These are phyloP conservation scores for Cyberlindnera sargentensis DNA, from an alignment of 805 yeast species.

Conservation along the genomic window DNA sequence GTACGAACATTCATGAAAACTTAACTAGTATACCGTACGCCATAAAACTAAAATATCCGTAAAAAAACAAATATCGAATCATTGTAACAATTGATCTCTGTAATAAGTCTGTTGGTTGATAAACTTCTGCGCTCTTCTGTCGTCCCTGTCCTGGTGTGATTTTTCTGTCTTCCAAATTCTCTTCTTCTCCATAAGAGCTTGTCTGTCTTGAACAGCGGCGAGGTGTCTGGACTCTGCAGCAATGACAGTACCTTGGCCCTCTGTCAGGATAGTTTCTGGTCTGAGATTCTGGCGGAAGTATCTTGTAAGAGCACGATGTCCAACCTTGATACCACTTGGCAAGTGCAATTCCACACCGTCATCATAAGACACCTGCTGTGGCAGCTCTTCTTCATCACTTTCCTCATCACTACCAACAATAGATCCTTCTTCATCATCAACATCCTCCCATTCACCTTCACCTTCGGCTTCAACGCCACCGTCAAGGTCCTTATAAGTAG, in stretches of 20 bases:
- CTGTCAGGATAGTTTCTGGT: slow-evolving; percentile 51
- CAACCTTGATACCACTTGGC: slow-evolving; percentile 78
- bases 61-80: background rate
- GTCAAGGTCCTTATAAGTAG: slow-evolving; percentile 44
- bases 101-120: slow-evolving; percentile 85
- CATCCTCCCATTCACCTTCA: slow-evolving; percentile 28
- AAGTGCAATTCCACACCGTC: slow-evolving; percentile 69
- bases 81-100: slow-evolving; percentile 69
- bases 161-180: slow-evolving; percentile 65
- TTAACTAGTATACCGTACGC: too few relatives aligned
- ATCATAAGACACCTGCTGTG: slow-evolving; percentile 39
- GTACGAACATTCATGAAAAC: too few relatives aligned
- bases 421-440: slow-evolving; percentile 20
- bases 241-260: slow-evolving; percentile 80
- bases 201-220: slow-evolving; percentile 35
- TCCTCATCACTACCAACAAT: slow-evolving; percentile 27
- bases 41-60: too few relatives aligned
- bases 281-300: slow-evolving; percentile 70
- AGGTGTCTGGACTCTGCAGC: slow-evolving; percentile 71
- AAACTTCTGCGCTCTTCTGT: slow-evolving; percentile 62
- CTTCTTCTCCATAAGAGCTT: slow-evolving; percentile 40
- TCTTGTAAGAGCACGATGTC: slow-evolving; percentile 78
- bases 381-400: slow-evolving; percentile 30
- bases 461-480: slow-evolving; percentile 26
- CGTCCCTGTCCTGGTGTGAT: slow-evolving; percentile 42